Evolutionary conservation across 2,329 filamentous ascomycete species (phyloP), one percentile per base, ranked within the genome.

Genomic region (Dothiorella sarmentorum): DNA sequence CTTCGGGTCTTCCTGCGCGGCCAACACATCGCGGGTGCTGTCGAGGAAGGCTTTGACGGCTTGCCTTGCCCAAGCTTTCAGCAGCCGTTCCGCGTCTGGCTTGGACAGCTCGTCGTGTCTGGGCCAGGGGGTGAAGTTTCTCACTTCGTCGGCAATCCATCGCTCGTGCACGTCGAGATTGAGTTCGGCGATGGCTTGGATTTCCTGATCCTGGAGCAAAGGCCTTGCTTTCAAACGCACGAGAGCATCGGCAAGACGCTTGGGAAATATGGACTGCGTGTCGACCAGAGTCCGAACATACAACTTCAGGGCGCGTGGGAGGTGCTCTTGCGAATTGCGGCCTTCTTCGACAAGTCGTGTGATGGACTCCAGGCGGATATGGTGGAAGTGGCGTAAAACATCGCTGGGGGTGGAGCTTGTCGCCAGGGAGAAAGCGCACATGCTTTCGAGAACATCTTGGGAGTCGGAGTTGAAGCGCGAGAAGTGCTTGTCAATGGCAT

Each of bases 111-210:
- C 89, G 63, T 92, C 90, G 65, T 95, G 86, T 27, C 89, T 85
- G 33, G 95, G 89, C 76, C 91, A 96, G 0, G 92, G 92, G 0
- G 86, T 93, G 69, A 95, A 97, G 63, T 88, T 88, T 45, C 84
- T 84, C 40, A 96, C 89, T 61, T 95, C 90, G 7, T 91, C 85
- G 17, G 88, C 82, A 62, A 94, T 89, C 89, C 91, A 96, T 18
- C 82, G 81, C 63, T 87, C 85, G 66, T 90, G 85, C 9, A 94
- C 75, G 67, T 96, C 91, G 24, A 97, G 76, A 33, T 89, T 84
- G 11, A 96, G 75, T 15, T 87, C 87, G 63, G 89, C 84, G 1
- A 94, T 72, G 1, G 76, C 74, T 56, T 82, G 80, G 17, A 97
- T 76, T 1, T 85, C 80, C 1, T 80, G 73, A 68, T 95, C 89